Evolutionary conservation across 2,329 filamentous ascomycete genomes (phyloP).

Genomic region (Fusarium xylarioides): DNA sequence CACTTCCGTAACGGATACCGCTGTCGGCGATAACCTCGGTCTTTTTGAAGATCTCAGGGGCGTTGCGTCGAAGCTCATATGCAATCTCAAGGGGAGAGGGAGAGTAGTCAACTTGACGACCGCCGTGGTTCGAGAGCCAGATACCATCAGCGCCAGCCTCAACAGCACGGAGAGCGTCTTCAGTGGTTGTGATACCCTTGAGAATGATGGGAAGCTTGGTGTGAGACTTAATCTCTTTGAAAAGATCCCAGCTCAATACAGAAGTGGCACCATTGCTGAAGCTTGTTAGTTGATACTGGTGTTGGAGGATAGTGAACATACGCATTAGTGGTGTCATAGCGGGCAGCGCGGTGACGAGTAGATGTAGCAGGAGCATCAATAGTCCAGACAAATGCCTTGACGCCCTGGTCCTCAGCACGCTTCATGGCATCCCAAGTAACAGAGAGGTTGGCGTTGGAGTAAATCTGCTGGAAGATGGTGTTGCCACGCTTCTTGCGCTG

Average conservation of each 20-base stretch:
- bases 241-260: constrained; percentile 38
- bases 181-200: constrained; percentile 51
- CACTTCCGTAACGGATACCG: constrained; percentile 51
- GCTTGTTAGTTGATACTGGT: not conserved
- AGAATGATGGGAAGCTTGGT: constrained; percentile 50
- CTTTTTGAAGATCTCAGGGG: constrained; percentile 49
- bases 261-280: constrained; percentile 33
- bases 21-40: constrained; percentile 51
- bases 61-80: constrained; percentile 48
- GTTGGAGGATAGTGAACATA: not conserved
- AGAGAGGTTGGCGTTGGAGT: constrained; percentile 47
- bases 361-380: constrained; percentile 44
- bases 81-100: constrained; percentile 40
- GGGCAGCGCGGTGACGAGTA: constrained; percentile 39
- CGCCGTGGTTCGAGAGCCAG: constrained; percentile 54
- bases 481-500: constrained; percentile 38
- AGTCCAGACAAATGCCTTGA: constrained; percentile 52
- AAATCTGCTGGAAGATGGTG: constrained; percentile 49
- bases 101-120: constrained; percentile 51
- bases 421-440: constrained; percentile 47
- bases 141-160: constrained; percentile 49
- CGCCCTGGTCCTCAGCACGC: constrained; percentile 46
- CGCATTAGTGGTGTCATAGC: constrained; percentile 41
- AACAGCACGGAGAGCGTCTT: constrained; percentile 48
- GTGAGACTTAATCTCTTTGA: constrained; percentile 44